phyloP scores from a whole-genome alignment of 345 rosid genomes.

The Acer campestre region DNA sequence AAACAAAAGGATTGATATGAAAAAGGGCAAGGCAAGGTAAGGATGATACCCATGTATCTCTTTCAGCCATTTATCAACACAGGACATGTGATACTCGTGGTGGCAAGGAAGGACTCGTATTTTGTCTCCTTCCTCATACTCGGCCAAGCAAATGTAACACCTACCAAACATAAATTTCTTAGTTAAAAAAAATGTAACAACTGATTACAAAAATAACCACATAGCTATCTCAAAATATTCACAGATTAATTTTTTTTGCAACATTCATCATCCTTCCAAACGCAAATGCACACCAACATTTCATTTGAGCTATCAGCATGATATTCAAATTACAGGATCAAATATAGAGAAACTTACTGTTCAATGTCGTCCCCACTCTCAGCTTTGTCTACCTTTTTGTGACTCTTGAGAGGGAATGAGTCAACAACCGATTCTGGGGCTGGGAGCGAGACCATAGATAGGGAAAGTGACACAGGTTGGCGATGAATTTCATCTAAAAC shows the following conservation, averaged over 20 bases:
- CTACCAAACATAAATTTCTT: slow-evolving; percentile 29
- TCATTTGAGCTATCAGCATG: neutral
- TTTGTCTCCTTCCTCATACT: slow-evolving; percentile 69
- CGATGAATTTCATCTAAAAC: slow-evolving; percentile 79
- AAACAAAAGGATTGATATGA: neutral
- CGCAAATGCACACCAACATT: neutral
- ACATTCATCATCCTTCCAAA: neutral
- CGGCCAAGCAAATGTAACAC: slow-evolving; percentile 74
- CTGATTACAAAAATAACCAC: neutral
- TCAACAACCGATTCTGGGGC: slow-evolving; percentile 75
- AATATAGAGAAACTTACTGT: slow-evolving; percentile 50
- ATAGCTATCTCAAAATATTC: neutral
- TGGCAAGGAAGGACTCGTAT: slow-evolving; percentile 79
- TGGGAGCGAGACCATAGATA: slow-evolving; percentile 51
- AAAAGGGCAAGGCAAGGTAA: neutral
- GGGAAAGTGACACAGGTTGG: slow-evolving; percentile 55
- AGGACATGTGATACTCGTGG: slow-evolving; percentile 77
- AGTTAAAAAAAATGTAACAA: neutral
- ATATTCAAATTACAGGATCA: neutral
- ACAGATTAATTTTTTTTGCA: neutral
- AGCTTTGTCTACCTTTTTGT: slow-evolving; percentile 42
- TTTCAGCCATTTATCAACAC: slow-evolving; percentile 86
- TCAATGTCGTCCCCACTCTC: slow-evolving; percentile 38
- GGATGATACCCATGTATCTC: slow-evolving; percentile 70
- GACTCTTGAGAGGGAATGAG: slow-evolving; percentile 62